phyloP scores from a whole-genome alignment of 768 basidiomycete genomes.

The Omphalotus guepiniiformis region DNA sequence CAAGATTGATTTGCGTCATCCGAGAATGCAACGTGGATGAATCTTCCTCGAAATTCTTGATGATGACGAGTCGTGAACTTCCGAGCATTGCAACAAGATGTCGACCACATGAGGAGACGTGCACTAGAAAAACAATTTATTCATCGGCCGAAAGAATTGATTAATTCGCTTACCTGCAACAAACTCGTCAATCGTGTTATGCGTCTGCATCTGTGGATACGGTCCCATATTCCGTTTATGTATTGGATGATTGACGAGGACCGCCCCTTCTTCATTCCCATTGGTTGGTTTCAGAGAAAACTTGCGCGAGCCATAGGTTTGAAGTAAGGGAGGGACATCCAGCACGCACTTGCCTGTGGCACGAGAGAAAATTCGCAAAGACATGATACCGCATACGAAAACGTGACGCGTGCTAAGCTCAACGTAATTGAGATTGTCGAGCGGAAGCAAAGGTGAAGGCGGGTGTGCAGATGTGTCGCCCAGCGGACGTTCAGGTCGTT shows the following conservation, averaged over 20 bases:
- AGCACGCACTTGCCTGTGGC: slow-evolving; percentile 39
- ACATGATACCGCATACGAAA: slow-evolving; percentile 49
- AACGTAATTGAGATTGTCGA: slow-evolving; percentile 55
- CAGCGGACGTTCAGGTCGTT: slow-evolving; percentile 14
- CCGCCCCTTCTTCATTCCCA: slow-evolving; percentile 10
- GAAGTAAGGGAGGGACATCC: slow-evolving; percentile 33
- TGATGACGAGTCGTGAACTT: slow-evolving; percentile 36
- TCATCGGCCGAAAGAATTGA: neutral
- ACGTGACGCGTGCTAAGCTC: slow-evolving; percentile 57
- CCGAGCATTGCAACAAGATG: slow-evolving; percentile 38
- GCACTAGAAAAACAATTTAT: slow-evolving; percentile 25
- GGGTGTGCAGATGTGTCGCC: neutral
- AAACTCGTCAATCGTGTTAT: slow-evolving; percentile 36
- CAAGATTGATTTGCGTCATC: slow-evolving; percentile 37
- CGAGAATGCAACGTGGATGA: slow-evolving; percentile 26
- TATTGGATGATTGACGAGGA: neutral
- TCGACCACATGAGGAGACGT: slow-evolving; percentile 45
- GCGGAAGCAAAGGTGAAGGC: slow-evolving; percentile 2
- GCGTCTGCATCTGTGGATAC: neutral
- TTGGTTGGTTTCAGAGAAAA: slow-evolving; percentile 14
- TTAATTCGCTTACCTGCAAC: slow-evolving; percentile 35
- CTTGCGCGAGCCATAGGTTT: slow-evolving; percentile 24
- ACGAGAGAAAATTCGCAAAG: slow-evolving; percentile 53
- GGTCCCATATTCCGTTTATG: neutral
- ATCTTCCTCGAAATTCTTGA: slow-evolving; percentile 37